Evolutionary conservation across 768 basidiomycete genomes (phyloP), one percentile per base, ranked within the genome.

Genomic region (Gymnopilus dilepis): DNA sequence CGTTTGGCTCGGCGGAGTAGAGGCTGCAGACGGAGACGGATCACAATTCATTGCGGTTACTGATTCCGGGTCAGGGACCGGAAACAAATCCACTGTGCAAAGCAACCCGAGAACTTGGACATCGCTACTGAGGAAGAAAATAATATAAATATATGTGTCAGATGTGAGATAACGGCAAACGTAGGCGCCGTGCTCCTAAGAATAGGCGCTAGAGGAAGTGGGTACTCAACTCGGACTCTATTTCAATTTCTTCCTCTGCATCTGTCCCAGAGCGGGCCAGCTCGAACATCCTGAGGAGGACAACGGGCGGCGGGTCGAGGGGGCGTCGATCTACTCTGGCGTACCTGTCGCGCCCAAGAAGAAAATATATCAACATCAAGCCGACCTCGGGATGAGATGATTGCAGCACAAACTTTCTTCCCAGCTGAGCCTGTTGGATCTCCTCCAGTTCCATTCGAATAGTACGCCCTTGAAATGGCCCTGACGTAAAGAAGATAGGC

Each of bases 61-160:
- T 9, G 61, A 30, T 28, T 64, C 68, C 48, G 69, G 66, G 31
- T 59, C 61, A 58, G 81, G 78, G 7, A 90, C 83, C 4, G 87
- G 88, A 63, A 90, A 91, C 17, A 94, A 78, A 73, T 93, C 92
- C 40, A 90, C 89, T 2, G 87, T 90, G 72, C 92, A 92, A 15
- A 94, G 71, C 12, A 92, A 78, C 2, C 91, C 92, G 30, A 85
- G 78, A n/a, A 78, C 78, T 57, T 87, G 83, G 45, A 89, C 73
- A 41, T 84, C 82, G 42, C 90, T 91, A 67, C 0, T 59, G 56
- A 56, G 26, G 56, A 22, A n/a, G 15, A 53, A 17, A 22, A 62
- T 21, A 57, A 40, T 34, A 48, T 19, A 58, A 50, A 48, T 37
- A 26, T n/a, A n/a, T n/a, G n/a, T 11, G 52, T 54, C 17, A 26